Evolutionary conservation across 257 asterid species (phyloP).

Genomic region (Ehretia macrophylla): DNA sequence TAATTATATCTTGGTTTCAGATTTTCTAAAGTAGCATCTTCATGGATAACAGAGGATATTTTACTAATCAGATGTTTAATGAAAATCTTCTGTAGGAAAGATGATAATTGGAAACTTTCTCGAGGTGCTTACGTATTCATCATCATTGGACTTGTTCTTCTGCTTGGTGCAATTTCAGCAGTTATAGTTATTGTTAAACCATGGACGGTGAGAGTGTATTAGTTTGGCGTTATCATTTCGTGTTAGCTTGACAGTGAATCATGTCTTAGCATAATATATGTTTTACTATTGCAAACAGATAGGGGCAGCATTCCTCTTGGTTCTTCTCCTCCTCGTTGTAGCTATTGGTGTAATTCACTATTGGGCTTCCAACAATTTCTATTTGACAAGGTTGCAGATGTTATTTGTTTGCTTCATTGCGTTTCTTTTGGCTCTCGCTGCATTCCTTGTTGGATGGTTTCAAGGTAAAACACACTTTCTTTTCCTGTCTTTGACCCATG

Average conservation of each 20-base stretch:
- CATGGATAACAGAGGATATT: slow-evolving; percentile 9
- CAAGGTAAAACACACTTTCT: slow-evolving; percentile 45
- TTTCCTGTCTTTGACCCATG: slow-evolving; percentile 8
- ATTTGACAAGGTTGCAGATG: slow-evolving; percentile 92
- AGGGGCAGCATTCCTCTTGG: slow-evolving; percentile 90
- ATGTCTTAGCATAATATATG: slow-evolving; percentile 17
- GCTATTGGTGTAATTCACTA: slow-evolving; percentile 93
- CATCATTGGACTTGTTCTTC: slow-evolving; percentile 68
- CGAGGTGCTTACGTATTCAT: slow-evolving; percentile 84
- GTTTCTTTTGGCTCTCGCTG: slow-evolving; percentile 95
- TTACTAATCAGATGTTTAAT: slow-evolving; percentile 2
- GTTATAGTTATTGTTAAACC: slow-evolving; percentile 68
- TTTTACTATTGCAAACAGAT: slow-evolving; percentile 50
- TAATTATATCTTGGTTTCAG: slow-evolving; percentile 10
- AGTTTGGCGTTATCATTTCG: slow-evolving; percentile 5
- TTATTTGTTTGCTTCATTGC: slow-evolving; percentile 90
- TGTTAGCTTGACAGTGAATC: neutral
- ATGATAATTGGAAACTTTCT: slow-evolving; percentile 91
- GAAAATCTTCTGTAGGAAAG: slow-evolving; percentile 72
- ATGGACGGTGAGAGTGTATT: slow-evolving; percentile 70
- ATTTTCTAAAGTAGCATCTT: slow-evolving; percentile 15
- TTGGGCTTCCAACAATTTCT: slow-evolving; percentile 98
- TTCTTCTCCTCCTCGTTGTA: slow-evolving; percentile 82
- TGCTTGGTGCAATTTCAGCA: slow-evolving; percentile 89
- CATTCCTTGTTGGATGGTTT: slow-evolving; percentile 84